Base-by-base conservation (phyloP, 495 filamentous ascomycete genomes). In the Hypoxylon cercidicola region DNA sequence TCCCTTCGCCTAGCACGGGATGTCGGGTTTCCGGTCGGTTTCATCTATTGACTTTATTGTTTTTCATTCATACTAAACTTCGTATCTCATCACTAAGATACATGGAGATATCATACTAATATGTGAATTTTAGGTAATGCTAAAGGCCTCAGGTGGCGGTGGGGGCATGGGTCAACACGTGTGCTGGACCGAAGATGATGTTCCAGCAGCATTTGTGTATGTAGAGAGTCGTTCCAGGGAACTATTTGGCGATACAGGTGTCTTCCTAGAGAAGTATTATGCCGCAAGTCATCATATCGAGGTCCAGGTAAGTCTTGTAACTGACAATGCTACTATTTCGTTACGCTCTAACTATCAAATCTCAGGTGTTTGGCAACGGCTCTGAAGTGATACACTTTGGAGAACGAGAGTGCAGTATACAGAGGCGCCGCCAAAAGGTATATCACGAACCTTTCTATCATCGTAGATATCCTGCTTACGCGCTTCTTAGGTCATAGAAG, bases 401-500 rank as follows among this genome's bases (percentile, higher is more conserved):
- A 60, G 85, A 87, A 68, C 74, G 85, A 50, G 86, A 88, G 34
- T 88, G 86, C 51, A 85, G 81, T 46, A 79, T 87, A 4, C 85
- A 88, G 68, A 75, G 86, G 16, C 77, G 86, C 20, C 82, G 79
- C 52, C 64, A 68, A 15, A 62, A 68, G 43, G 58, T 67, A 54
- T 3, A 30, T 7, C 15, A 23, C 12, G 18, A 8, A 6, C n/a
- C 1, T 0, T 48, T n/a, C 41, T 15, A 11, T 34, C 0, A 18
- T 15, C 1, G 1, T 6, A 4, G 15, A 30, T 16, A 15, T 1
- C 11, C 23, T 80, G 83, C 15, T 80, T 85, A 30, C 81, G 81
- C 39, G 25, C 32, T 12, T 30, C 39, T 25, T 35, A 55, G 62
- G 69, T 75, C 3, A 66, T 76, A 21, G 75, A 82, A 55, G 79